Conservation (phyloP, 1,284 basidiomycete genomes). For the Cutaneotrichosporon cavernicola region DNA sequence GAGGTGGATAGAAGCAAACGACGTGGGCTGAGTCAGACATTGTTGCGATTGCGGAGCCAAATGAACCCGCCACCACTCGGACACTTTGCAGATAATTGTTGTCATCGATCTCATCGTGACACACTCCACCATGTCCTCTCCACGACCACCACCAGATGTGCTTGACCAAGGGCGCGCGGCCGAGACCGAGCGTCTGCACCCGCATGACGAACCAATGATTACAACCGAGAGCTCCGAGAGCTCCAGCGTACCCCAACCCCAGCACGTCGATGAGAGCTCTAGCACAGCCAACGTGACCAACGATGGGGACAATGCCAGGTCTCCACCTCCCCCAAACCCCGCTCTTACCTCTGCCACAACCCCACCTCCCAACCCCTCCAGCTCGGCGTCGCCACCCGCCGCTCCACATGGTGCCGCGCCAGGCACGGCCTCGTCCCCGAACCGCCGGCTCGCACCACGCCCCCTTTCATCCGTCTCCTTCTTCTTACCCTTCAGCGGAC, state of each 20-base stretch:
- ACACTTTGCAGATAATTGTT: background rate
- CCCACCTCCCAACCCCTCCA: background rate
- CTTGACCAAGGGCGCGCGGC: background rate
- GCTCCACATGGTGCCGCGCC: background rate
- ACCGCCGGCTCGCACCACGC: constrained; percentile 7
- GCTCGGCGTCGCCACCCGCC: background rate
- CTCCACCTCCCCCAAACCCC: background rate
- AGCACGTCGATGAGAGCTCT: background rate
- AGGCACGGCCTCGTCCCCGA: background rate
- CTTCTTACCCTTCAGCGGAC: constrained; percentile 14
- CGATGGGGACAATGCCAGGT: background rate
- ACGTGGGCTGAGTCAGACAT: background rate
- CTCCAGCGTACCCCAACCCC: background rate
- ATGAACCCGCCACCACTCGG: background rate
- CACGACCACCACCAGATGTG: background rate
- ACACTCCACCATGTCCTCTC: background rate
- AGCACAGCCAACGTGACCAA: background rate
- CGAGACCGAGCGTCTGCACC: background rate
- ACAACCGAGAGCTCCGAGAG: background rate
- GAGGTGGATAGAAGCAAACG: background rate
- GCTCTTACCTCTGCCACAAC: background rate
- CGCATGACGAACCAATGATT: background rate
- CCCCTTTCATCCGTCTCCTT: constrained; percentile 11
- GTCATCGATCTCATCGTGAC: background rate
- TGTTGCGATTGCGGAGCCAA: background rate